A percentile compares a stretch with the other conserved stretches of the same genome.
These are phyloP conservation scores for Pezicula carpinea DNA, from an alignment of 2,329 filamentous ascomycete species.

Conservation along the genomic window DNA sequence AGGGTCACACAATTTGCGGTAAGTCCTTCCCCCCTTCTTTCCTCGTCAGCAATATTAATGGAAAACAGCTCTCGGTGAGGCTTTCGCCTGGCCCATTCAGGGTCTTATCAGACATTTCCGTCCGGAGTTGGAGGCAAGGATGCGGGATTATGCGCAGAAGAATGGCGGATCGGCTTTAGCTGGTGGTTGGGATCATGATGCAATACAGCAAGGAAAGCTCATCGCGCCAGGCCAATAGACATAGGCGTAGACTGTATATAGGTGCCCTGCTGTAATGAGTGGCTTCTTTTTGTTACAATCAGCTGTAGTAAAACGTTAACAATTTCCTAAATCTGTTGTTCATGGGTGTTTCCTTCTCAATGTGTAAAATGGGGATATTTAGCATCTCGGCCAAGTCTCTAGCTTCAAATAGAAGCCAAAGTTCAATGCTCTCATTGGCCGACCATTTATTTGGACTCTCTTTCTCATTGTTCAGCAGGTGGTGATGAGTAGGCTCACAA, in stretches of 20 bases:
- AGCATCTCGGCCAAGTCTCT: no score
- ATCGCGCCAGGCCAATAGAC: constrained; percentile 84
- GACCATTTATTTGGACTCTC: no score
- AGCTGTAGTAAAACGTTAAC: no score
- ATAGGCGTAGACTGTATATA: constrained; percentile 21
- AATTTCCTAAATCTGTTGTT: no score
- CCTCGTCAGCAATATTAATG: constrained; percentile 10
- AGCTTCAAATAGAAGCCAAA: no score
- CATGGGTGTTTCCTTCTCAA: no score
- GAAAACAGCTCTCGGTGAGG: constrained; percentile 75
- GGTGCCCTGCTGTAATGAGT: constrained; percentile 5
- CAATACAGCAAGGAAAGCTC: constrained; percentile 73
- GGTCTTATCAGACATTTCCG: constrained; percentile 98
- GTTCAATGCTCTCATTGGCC: no score
- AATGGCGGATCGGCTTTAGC: constrained; percentile 71
- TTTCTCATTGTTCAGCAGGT: no score
- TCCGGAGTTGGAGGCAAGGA: constrained; percentile 88
- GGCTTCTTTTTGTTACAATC: no score
- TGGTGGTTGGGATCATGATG: constrained; percentile 80
- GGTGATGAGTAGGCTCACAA: no score
- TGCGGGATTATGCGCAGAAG: constrained; percentile 73
- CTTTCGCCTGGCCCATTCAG: constrained; percentile 97
- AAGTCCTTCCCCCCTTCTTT: constrained; percentile 33
- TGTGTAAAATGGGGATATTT: no score
- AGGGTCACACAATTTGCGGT: constrained; percentile 98